Percentiles rank a stretch among this genome's conserved stretches.
phyloP scores from a whole-genome alignment of 202 grass and related monocot species.

The Saccharum hybrid region DNA sequence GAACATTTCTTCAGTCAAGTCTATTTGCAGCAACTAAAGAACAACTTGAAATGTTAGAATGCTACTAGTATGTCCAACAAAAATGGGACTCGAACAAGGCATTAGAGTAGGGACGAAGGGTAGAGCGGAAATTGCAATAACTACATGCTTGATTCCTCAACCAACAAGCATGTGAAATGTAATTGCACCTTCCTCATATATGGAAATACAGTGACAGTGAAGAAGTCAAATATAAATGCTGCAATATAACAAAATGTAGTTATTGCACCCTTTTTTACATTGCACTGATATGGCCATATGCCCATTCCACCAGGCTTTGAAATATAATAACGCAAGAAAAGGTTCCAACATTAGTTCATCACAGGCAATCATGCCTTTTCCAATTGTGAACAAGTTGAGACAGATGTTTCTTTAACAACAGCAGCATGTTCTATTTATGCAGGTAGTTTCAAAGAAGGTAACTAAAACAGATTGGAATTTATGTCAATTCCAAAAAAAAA shows the following conservation, averaged over 20 bases:
- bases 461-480: background rate
- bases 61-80: background rate
- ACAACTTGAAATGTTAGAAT: background rate
- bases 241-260: background rate
- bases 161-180: background rate
- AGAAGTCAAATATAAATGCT: background rate
- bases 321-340: background rate
- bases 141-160: background rate
- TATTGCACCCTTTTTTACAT: constrained; percentile 1
- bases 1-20: background rate
- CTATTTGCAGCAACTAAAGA: background rate
- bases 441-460: constrained; percentile 24
- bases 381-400: constrained; percentile 17
- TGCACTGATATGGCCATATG: background rate
- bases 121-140: background rate
- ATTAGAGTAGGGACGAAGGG: background rate
- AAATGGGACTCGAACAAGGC: background rate
- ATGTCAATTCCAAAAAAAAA: background rate
- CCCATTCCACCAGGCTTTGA: background rate
- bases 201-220: background rate
- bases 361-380: background rate
- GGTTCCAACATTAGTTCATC: constrained; percentile 5
- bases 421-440: background rate
- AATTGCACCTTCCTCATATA: background rate
- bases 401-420: constrained; percentile 11